These are phyloP conservation scores for Monosporascus sp. DNA, from an alignment of 2,329 filamentous ascomycete species.

Conservation along the genomic window DNA sequence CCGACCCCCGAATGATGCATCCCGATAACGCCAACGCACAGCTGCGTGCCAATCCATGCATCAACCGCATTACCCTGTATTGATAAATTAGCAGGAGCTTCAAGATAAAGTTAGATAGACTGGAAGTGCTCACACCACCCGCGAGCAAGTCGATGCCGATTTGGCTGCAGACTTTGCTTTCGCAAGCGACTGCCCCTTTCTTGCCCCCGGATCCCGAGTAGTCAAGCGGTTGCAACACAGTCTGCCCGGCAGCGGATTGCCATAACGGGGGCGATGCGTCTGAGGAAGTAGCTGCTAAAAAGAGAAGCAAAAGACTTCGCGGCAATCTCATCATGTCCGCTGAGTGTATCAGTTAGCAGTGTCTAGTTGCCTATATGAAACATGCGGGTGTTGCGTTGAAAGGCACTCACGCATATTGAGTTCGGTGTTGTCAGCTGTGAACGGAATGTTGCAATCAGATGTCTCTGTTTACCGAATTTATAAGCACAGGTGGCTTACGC, in stretches of 20 bases:
- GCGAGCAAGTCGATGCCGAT: conserved; percentile 28
- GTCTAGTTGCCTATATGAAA: neutral
- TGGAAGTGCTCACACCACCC: conserved; percentile 20
- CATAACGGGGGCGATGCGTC: conserved; percentile 13
- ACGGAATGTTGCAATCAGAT: neutral
- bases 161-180: conserved; percentile 27
- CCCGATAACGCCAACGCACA: conserved; percentile 71
- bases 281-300: conserved; percentile 8
- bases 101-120: neutral
- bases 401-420: too few relatives aligned
- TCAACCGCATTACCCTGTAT: conserved; percentile 69
- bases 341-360: neutral
- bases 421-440: neutral
- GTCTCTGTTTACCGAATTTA: too few relatives aligned
- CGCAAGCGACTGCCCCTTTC: conserved; percentile 25
- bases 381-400: too few relatives aligned
- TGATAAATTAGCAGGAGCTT: neutral
- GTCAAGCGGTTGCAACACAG: conserved; percentile 10
- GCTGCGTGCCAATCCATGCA: conserved; percentile 66
- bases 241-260: conserved; percentile 10
- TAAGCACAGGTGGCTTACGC: too few relatives aligned
- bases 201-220: conserved; percentile 7
- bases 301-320: conserved; percentile 9
- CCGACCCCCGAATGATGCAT: conserved; percentile 83
- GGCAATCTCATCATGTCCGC: neutral